These are phyloP conservation scores for Ustilago cynodontis DNA, from an alignment of 1,284 basidiomycete species.

Conservation along the genomic window DNA sequence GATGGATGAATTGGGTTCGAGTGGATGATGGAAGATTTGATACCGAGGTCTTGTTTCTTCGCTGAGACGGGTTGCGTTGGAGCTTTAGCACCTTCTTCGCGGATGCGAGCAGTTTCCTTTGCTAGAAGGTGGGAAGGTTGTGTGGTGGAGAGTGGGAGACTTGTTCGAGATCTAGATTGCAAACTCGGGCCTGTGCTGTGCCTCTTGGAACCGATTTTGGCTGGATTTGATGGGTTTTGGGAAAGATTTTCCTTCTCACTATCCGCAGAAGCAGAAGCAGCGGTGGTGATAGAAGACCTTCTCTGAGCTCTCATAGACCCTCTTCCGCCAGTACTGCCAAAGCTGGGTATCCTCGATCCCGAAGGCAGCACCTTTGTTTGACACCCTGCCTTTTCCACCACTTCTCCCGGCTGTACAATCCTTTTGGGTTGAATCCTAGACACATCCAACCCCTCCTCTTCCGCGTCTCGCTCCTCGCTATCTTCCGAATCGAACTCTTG, in stretches of 20 bases:
- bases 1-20: slow-evolving; percentile 42
- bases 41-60: slow-evolving; percentile 28
- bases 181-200: slow-evolving; percentile 10
- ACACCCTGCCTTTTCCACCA: not conserved
- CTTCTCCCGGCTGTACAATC: not conserved
- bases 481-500: slow-evolving; percentile 11
- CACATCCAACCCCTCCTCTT: slow-evolving; percentile 29
- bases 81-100: too few relatives aligned
- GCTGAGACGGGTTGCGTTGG: too few relatives aligned
- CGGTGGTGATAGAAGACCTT: slow-evolving; percentile 23
- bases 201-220: slow-evolving; percentile 3
- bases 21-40: slow-evolving; percentile 34
- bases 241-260: slow-evolving; percentile 37
- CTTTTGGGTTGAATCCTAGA: slow-evolving; percentile 34
- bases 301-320: not conserved
- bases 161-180: slow-evolving; percentile 18
- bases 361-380: not conserved
- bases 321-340: slow-evolving; percentile 8
- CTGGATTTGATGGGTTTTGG: not conserved
- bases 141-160: slow-evolving; percentile 30
- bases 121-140: slow-evolving; percentile 1
- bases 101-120: too few relatives aligned
- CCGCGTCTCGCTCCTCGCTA: slow-evolving; percentile 11
- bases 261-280: not conserved
- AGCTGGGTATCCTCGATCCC: slow-evolving; percentile 30